Evolutionary conservation across 306 rosid genomes (phyloP), one percentile per base, ranked within the genome.

Genomic region (Adenanthera pavonina): DNA sequence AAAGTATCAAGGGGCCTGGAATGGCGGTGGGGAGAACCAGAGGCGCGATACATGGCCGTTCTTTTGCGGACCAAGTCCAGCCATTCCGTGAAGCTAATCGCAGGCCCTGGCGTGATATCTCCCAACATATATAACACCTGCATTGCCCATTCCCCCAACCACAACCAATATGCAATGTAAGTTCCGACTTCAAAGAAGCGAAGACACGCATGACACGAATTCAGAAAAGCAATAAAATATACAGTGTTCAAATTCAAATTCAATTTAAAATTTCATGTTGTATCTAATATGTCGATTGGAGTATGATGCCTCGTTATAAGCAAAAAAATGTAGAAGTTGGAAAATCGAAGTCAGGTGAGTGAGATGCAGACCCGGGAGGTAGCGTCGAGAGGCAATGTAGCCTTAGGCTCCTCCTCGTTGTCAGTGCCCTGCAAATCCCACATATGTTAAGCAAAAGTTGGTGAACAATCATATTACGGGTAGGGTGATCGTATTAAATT

Each of bases 91-190:
- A 95, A 88, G 76, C 85, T 88, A 84, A 86, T 88, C 76, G 96
- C 94, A 40, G 94, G 93, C 82, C 95, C 98, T 16, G 97, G 67
- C 53, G 97, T 52, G 44, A 93, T 86, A 84, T 93, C 99, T 67
- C 93, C 97, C 94, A 93, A 88, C 98, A 93, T 89, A 82, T 89
- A 92, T 89, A 92, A 86, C 33, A 72, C 92, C 99, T 95, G 90
- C 82, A 89, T 80, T 77, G 4, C 47, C 69, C 36, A 71, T 52
- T 70, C 59, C 53, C 66, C 36, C 74, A 34, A 80, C 15, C 20
- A 61, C 74, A 34, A 80, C 15, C 20, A 61, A 56, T 75, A 74
- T 25, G 44, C 69, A 25, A 77, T 20, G 80, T 74, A 74, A 64
- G 40, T 36, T 75, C 81, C 69, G 80, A 57, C 35, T 30, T 46